A percentile compares a stretch with the other conserved stretches of the same genome.
phyloP scores from a whole-genome alignment of 75 land plant genomes.

The Pinus taeda region DNA sequence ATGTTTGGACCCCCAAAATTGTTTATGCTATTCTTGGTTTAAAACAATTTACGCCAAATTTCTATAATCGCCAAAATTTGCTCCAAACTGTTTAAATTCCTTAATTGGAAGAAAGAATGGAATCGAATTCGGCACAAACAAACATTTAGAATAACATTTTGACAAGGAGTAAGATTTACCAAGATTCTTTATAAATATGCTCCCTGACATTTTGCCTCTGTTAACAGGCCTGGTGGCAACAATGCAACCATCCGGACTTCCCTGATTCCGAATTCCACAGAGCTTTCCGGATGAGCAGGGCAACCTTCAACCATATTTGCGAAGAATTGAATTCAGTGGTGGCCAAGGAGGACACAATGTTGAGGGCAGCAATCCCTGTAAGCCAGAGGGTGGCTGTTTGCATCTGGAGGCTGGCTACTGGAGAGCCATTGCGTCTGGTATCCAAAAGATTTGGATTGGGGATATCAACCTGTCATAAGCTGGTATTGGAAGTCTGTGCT shows the following conservation, averaged over 20 bases:
- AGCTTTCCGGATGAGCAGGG: conserved; percentile 76
- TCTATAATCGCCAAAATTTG: no score
- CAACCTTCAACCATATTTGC: conserved; percentile 81
- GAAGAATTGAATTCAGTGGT: conserved; percentile 69
- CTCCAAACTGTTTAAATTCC: no score
- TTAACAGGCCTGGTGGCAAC: conserved; percentile 75
- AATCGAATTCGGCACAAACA: no score
- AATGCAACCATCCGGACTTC: conserved; percentile 68
- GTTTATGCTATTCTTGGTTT: no score
- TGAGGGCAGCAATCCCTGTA: conserved; percentile 84
- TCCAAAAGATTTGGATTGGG: conserved; percentile 92
- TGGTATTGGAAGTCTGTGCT: conserved; percentile 88
- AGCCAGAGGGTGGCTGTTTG: conserved; percentile 91
- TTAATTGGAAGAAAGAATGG: no score
- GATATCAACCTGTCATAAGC: conserved; percentile 96
- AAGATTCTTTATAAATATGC: no score
- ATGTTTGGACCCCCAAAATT: no score
- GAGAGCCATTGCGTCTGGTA: conserved; percentile 90
- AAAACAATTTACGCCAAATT: no score
- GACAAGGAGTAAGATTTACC: no score
- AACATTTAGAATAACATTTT: no score
- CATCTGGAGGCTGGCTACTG: conserved; percentile 95
- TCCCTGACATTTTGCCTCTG: no score
- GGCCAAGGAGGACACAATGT: conserved; percentile 87
- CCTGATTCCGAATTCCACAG: conserved; percentile 81